Evolutionary conservation across 2,329 filamentous ascomycete genomes (phyloP), one percentile per base, ranked within the genome.

Genomic region (Aspergillus neoniger): DNA sequence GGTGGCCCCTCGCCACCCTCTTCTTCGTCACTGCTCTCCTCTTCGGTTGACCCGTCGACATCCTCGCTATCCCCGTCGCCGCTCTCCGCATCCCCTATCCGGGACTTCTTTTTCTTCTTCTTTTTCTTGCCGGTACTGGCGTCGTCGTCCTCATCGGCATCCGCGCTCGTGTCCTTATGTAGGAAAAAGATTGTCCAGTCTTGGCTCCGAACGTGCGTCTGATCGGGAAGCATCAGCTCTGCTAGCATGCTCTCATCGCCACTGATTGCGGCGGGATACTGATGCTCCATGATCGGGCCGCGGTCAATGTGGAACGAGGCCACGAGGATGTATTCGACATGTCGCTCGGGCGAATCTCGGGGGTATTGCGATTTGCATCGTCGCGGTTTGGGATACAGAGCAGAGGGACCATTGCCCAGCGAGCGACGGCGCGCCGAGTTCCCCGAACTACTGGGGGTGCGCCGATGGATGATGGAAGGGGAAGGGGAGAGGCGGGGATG

Each of bases 181-280:
- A 99, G 76, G 74, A 99, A 99, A 81, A 99, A 99, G 58, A 98
- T 96, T 44, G 95, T 99, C 95, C 95, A 99, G 76, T 99, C 95
- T 78, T 98, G 93, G 72, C 91, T 94, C 41, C 95, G 87, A 63
- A 95, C 88, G 78, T 99, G 95, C 21, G 94, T 92, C 77, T 98
- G 94, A 77, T 99, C 95, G 0, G 95, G 95, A 74, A 99, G 81
- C 95, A 99, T 99, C 71, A 99, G 86, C 81, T 99, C 95, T 6
- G 95, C 95, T 72, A 99, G 80, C 93, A 98, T 98, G 71, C 96
- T 90, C 80, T 99, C 95, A 74, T 99, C 94, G 32, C 95, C 94
- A 54, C 92, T 97, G 64, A 99, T 98, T 54, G 94, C 88, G 44
- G 91, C 89, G 0, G 95, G 95, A 73, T 94, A 99, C 74, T 99